Evolutionary conservation across 1,284 basidiomycete genomes (phyloP).

Genomic region (Austroboletus novae-zelandiae): DNA sequence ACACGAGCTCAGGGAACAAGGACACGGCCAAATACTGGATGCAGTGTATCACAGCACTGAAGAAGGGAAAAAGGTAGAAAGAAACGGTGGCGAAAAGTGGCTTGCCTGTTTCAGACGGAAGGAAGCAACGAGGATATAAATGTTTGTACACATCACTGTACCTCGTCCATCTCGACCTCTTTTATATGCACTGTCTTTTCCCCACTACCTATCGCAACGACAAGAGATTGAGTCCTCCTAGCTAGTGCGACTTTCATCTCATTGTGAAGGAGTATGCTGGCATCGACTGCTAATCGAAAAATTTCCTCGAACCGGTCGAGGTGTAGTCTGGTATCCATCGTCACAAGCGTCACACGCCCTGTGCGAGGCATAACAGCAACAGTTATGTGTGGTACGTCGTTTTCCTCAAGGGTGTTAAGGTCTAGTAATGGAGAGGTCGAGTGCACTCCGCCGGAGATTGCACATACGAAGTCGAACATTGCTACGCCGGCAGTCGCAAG

Average conservation of each 20-base stretch:
- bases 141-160: conserved; percentile 27
- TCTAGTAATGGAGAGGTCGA: conserved; percentile 80
- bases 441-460: conserved; percentile 80
- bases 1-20: conserved; percentile 68
- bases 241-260: conserved; percentile 83
- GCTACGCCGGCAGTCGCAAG: conserved; percentile 90
- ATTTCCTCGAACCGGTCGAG: conserved; percentile 92
- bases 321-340: conserved; percentile 93
- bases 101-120: conserved; percentile 79
- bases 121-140: conserved; percentile 34
- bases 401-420: conserved; percentile 86
- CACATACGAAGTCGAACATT: conserved; percentile 87
- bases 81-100: conserved; percentile 90
- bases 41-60: conserved; percentile 87
- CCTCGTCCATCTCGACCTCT: conserved; percentile 31
- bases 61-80: conserved; percentile 94
- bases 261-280: conserved; percentile 71
- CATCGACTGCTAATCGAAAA: conserved; percentile 76
- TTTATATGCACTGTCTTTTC: conserved; percentile 23
- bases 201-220: conserved; percentile 44
- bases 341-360: conserved; percentile 81
- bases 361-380: conserved; percentile 87
- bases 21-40: conserved; percentile 72
- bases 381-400: conserved; percentile 84
- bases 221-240: conserved; percentile 61